Percentiles rank a stretch among this genome's conserved stretches.
These are phyloP conservation scores for Metschnikowia rubicola DNA, from an alignment of 805 yeast species.

Conservation along the genomic window DNA sequence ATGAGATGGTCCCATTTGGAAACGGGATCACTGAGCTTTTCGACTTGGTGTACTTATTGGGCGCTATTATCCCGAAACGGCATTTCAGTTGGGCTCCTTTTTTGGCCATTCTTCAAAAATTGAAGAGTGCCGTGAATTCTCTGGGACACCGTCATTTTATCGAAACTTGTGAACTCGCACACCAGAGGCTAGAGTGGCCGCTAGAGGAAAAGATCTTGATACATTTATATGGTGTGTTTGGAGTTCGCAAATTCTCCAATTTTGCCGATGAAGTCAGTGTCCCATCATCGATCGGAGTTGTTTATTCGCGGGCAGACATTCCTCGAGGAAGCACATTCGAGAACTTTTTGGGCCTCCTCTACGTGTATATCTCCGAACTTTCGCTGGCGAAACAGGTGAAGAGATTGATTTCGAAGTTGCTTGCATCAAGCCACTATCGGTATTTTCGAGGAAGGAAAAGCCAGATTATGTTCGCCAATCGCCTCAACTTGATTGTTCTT, in stretches of 20 bases:
- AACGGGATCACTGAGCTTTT: slow-evolving; percentile 13
- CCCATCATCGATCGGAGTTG: slow-evolving; percentile 22
- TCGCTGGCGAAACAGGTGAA: slow-evolving; percentile 22
- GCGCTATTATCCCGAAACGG: slow-evolving; percentile 14
- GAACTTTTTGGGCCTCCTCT: slow-evolving; percentile 33
- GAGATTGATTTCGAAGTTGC: slow-evolving; percentile 32
- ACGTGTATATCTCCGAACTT: slow-evolving; percentile 30
- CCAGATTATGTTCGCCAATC: slow-evolving; percentile 32
- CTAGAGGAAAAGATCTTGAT: slow-evolving; percentile 33
- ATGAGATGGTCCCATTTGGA: slow-evolving; percentile 7
- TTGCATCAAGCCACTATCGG: slow-evolving; percentile 36
- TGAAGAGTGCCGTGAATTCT: slow-evolving; percentile 16
- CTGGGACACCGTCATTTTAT: slow-evolving; percentile 24
- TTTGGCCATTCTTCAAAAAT: slow-evolving; percentile 19
- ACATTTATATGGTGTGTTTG: slow-evolving; percentile 27
- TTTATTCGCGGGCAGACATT: slow-evolving; percentile 26
- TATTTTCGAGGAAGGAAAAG: slow-evolving; percentile 26
- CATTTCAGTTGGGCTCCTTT: slow-evolving; percentile 25
- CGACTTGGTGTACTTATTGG: slow-evolving; percentile 17
- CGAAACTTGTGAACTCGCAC: slow-evolving; percentile 26
- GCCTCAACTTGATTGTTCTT: slow-evolving; percentile 34
- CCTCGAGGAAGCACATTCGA: slow-evolving; percentile 31
- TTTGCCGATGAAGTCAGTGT: slow-evolving; percentile 31
- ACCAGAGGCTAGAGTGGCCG: slow-evolving; percentile 28
- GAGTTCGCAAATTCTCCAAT: slow-evolving; percentile 33